Evolutionary conservation across 1,284 basidiomycete genomes (phyloP).

Genomic region (Agaricales sp.): DNA sequence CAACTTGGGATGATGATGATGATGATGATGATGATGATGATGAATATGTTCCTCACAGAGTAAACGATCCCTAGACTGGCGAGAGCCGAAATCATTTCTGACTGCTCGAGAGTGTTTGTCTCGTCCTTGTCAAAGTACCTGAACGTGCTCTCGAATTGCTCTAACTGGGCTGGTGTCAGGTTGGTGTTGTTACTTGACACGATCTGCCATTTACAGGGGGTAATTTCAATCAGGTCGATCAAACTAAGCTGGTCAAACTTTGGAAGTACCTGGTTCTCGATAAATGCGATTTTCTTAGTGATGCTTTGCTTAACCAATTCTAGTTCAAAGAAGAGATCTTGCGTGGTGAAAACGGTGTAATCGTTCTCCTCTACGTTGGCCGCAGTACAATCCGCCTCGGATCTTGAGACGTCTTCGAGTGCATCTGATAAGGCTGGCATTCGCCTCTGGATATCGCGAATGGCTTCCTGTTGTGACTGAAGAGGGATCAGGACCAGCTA

Average conservation of each 20-base stretch:
- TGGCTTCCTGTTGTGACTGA: constrained; percentile 44
- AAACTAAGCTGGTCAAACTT: not conserved
- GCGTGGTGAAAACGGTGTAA: constrained; percentile 85
- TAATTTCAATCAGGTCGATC: constrained; percentile 7
- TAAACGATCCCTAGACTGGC: constrained; percentile 94
- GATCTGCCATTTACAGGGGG: constrained; percentile 40
- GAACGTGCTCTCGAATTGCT: constrained; percentile 97
- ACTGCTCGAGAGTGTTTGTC: constrained; percentile 75
- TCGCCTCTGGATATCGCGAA: constrained; percentile 49
- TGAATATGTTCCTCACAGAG: constrained; percentile 38
- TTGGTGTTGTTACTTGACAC: constrained; percentile 89
- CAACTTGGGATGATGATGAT: too few relatives aligned
- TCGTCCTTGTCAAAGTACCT: constrained; percentile 95
- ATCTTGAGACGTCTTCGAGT: constrained; percentile 43
- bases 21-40: too few relatives aligned
- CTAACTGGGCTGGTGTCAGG: constrained; percentile 89
- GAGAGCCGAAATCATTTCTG: constrained; percentile 88
- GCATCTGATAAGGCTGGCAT: constrained; percentile 52
- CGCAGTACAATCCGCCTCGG: constrained; percentile 72
- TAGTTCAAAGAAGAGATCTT: constrained; percentile 88
- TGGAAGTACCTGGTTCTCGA: constrained; percentile 80
- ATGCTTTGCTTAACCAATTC: constrained; percentile 76
- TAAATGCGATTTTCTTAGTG: constrained; percentile 86
- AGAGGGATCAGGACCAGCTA: constrained; percentile 6
- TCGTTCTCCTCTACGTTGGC: constrained; percentile 98